Evolutionary conservation across 2,329 filamentous ascomycete genomes (phyloP).

Genomic region (Phyllosticta paracitricarpa): DNA sequence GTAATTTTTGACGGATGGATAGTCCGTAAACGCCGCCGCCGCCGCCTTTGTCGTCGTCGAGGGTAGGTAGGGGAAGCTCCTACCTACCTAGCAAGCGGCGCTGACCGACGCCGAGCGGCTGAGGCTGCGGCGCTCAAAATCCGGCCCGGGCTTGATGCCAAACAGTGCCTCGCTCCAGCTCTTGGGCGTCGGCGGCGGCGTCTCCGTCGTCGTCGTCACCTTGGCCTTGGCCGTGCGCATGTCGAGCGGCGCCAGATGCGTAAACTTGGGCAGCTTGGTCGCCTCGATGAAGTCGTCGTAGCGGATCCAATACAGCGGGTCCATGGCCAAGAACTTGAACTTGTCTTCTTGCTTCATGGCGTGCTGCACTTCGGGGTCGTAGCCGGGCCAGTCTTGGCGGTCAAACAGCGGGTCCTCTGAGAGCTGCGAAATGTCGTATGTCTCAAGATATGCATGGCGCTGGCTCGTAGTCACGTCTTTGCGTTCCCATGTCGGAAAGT

Average conservation of each 20-base stretch:
- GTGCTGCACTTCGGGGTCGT: slow-evolving; percentile 18
- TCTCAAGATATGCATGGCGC: slow-evolving; percentile 25
- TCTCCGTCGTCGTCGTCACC: neutral
- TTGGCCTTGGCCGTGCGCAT: slow-evolving; percentile 8
- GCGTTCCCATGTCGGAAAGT: slow-evolving; percentile 23
- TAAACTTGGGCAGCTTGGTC: neutral
- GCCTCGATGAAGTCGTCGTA: slow-evolving; percentile 13
- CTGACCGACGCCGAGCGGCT: slow-evolving; percentile 6
- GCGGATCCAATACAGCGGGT: slow-evolving; percentile 14
- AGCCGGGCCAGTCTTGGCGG: slow-evolving; percentile 28
- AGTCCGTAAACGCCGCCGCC: neutral
- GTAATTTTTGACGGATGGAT: neutral
- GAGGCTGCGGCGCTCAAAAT: slow-evolving; percentile 5
- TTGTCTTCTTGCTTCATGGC: slow-evolving; percentile 8
- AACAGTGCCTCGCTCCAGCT: slow-evolving; percentile 10
- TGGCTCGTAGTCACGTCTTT: slow-evolving; percentile 25
- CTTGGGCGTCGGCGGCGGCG: slow-evolving; percentile 8
- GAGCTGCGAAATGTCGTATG: slow-evolving; percentile 29
- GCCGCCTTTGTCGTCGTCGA: neutral
- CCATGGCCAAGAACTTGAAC: slow-evolving; percentile 12
- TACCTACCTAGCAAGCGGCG: neutral
- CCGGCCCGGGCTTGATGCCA: slow-evolving; percentile 9
- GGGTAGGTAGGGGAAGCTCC: too few species aligned
- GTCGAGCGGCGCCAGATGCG: slow-evolving; percentile 5
- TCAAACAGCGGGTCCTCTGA: slow-evolving; percentile 30